Evolutionary conservation across 2,329 filamentous ascomycete species (phyloP), one percentile per base, ranked within the genome.

Genomic region (Ophiobolus disseminans): DNA sequence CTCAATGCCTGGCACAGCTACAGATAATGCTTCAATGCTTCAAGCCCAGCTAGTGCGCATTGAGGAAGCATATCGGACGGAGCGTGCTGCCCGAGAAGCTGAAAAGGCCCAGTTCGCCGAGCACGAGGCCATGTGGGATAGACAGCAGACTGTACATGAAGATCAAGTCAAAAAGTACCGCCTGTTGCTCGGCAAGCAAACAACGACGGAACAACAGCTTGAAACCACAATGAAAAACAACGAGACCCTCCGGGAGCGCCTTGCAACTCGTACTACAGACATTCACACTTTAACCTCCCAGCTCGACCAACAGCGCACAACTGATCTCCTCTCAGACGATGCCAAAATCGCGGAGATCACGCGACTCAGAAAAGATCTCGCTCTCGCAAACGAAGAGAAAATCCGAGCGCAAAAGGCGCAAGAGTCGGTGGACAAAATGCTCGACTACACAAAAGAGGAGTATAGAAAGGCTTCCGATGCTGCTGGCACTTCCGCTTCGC

Each of bases 361-460:
- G 1, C 55, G 50, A 6, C 53, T 72, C 2, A 51, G 50, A 2
- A 60, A 60, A 14, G 59, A 64, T 10, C 47, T 72, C 5, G 56
- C 57, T 10, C 42, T 55, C 1, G 48, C 57, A 2, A 56, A 55
- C 10, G 45, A 50, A 6, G 57, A 60, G 6, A 60, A 58, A 7
- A 45, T 56, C 9, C 53, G 57, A n/a, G 67, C 66, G 3, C 57
- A 74, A 5, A 72, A 70, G 31, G 65, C 63, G 4, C 66, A 61
- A 5, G 56, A 66, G 8, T 63, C 63, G 28, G 58, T 65, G 6
- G 66, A 75, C 10, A 52, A 65, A 11, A 82, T 85, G 3, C 73
- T 79, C 20, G 82, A 85, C 1, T 89, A 85, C 59, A 73, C 78
- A 10, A 80, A 82, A 42, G 76, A 77, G 3, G 74, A 79, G 8